Base-by-base conservation (phyloP, 805 yeast species). In the Tetrapisispora taiwanensis region DNA sequence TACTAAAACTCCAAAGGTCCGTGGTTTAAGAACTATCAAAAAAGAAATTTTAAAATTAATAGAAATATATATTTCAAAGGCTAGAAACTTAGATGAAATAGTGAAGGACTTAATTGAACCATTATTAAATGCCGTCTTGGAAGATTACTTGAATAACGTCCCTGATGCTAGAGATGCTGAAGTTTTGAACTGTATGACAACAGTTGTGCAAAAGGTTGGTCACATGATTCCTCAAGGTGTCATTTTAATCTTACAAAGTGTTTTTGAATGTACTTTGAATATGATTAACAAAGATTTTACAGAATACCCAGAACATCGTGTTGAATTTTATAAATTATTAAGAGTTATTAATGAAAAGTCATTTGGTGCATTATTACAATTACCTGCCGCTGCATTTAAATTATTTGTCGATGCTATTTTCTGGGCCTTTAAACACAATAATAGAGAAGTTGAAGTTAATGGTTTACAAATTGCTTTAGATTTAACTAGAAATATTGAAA, bases 111-210 rank as follows among this genome's bases (percentile, higher is more conserved):
- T 92, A 52, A 80, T 88, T 4, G 85, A 84, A 50, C 94, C 95
- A 27, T 69, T 92, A 58, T 76, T 92, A 49, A 74, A 74, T 37
- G 86, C 97, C 0, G 89, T 87, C 14, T 74, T 92, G 50, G 94
- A 84, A 48, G 99, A 92, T 63, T 92, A 92, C 68, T 78, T 77
- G 56, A 69, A 78, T 15, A 85, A 85, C 58, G 95, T 88, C 30
- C 95, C 97, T 4, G 95, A 88, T 68, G 96, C 97, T 9, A 81
- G 97, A 61, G 98, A 92, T 68, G 95, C 96, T 7, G 98, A 92
- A 67, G 98, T 92, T 5, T 74, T 92, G 63, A 86, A 84, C 66
- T 89, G 97, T 74, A 81, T 92, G 78, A 79, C 95, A 8, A 86
- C 95, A 1, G 76, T 92, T 45, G 95, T 92, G 24, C 71, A 78